Conservation (phyloP, 176 grass and related monocot species). For the Puccinellia tenuiflora region DNA sequence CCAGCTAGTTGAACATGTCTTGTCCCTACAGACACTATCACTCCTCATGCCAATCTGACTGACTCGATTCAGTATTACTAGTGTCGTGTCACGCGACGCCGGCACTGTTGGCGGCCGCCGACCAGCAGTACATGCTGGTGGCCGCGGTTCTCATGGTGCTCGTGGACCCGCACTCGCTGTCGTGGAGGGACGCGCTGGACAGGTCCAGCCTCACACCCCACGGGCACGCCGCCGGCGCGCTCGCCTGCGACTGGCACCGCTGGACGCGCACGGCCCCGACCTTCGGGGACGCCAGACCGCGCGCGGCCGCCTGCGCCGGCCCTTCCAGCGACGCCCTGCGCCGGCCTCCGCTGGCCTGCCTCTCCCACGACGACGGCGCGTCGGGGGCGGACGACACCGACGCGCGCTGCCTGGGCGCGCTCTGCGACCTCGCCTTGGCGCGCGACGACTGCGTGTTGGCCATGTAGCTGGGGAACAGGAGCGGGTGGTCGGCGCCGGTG, state of each 20-base stretch:
- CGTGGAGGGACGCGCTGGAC: slow-evolving; percentile 56
- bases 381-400: slow-evolving; percentile 30
- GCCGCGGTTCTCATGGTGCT: slow-evolving; percentile 71
- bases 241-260: slow-evolving; percentile 43
- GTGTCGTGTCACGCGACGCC: slow-evolving; percentile 24
- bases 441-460: slow-evolving; percentile 77
- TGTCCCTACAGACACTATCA: neutral
- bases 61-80: neutral
- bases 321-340: slow-evolving; percentile 59
- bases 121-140: slow-evolving; percentile 53
- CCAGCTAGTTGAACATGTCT: neutral
- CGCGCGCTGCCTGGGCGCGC: slow-evolving; percentile 59
- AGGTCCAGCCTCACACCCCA: slow-evolving; percentile 62
- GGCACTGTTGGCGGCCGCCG: slow-evolving; percentile 27
- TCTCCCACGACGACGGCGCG: slow-evolving; percentile 23
- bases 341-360: slow-evolving; percentile 30
- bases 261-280: slow-evolving; percentile 21
- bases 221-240: slow-evolving; percentile 38
- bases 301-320: neutral
- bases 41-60: neutral
- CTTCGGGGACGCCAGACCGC: neutral
- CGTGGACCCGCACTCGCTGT: slow-evolving; percentile 78
- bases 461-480: slow-evolving; percentile 75
- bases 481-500: slow-evolving; percentile 25
- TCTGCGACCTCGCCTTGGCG: slow-evolving; percentile 72